phyloP scores from a whole-genome alignment of 768 basidiomycete genomes.

The Trametes coccinea region DNA sequence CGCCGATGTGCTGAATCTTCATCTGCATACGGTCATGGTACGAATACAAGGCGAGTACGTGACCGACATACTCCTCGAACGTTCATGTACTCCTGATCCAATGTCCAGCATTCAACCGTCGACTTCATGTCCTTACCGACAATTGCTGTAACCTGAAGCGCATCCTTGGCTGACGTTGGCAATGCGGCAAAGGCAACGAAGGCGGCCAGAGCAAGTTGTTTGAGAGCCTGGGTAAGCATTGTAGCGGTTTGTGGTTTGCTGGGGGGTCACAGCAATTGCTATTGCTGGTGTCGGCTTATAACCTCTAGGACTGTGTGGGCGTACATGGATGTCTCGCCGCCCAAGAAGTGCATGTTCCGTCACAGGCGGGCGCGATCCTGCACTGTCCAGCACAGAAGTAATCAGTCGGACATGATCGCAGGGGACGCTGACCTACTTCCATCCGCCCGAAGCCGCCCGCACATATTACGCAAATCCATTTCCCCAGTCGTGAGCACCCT shows the following conservation, averaged over 20 bases:
- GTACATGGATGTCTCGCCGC: too few relatives aligned
- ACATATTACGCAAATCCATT: neutral
- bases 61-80: neutral
- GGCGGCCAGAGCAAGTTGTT: neutral
- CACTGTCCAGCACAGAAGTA: too few relatives aligned
- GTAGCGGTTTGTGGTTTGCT: too few relatives aligned
- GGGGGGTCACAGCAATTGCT: neutral
- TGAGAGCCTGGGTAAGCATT: neutral
- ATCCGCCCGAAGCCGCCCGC: neutral
- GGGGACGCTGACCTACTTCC: too few relatives aligned
- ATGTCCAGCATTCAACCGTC: slow-evolving; percentile 3
- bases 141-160: slow-evolving; percentile 1
- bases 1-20: neutral
- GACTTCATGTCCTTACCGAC: slow-evolving; percentile 4
- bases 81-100: neutral
- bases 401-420: neutral
- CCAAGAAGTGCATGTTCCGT: too few relatives aligned
- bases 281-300: neutral
- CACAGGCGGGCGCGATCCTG: too few relatives aligned
- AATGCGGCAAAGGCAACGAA: neutral
- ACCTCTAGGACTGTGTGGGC: neutral
- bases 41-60: neutral
- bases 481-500: too few relatives aligned
- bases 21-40: neutral
- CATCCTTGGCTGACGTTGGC: neutral